These are phyloP conservation scores for Poa annua DNA, from an alignment of 176 grass and related monocot species.

Conservation along the genomic window DNA sequence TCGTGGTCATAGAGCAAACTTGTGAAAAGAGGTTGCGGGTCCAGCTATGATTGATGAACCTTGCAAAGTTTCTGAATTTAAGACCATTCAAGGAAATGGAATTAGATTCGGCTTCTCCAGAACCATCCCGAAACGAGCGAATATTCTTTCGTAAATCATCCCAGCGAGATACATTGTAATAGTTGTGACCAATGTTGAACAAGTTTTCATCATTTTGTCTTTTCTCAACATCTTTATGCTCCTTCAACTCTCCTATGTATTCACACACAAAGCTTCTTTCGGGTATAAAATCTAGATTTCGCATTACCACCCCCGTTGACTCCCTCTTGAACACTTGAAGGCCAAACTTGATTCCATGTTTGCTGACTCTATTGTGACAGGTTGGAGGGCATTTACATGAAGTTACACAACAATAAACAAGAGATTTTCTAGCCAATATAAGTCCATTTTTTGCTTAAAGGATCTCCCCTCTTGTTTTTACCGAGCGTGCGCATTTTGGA, in stretches of 20 bases:
- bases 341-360: constrained; percentile 69
- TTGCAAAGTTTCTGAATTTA: constrained; percentile 47
- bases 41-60: background rate
- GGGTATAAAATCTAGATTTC: constrained; percentile 57
- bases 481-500: constrained; percentile 51
- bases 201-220: constrained; percentile 60
- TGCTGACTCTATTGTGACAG: constrained; percentile 77
- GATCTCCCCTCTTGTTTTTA: constrained; percentile 62
- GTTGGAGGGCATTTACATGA: constrained; percentile 72
- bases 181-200: constrained; percentile 58
- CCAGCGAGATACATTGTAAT: constrained; percentile 56
- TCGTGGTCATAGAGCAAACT: constrained; percentile 68
- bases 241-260: constrained; percentile 58
- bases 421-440: constrained; percentile 60
- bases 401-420: constrained; percentile 84
- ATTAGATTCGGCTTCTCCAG: constrained; percentile 6
- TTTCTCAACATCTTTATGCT: constrained; percentile 49
- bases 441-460: background rate
- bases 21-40: constrained; percentile 59
- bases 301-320: constrained; percentile 80
- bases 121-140: constrained; percentile 40
- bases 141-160: constrained; percentile 25
- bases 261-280: constrained; percentile 66
- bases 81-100: constrained; percentile 42
- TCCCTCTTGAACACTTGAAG: constrained; percentile 72